phyloP scores from a whole-genome alignment of 208 protist genomes.

The Acanthamoeba sp. region DNA sequence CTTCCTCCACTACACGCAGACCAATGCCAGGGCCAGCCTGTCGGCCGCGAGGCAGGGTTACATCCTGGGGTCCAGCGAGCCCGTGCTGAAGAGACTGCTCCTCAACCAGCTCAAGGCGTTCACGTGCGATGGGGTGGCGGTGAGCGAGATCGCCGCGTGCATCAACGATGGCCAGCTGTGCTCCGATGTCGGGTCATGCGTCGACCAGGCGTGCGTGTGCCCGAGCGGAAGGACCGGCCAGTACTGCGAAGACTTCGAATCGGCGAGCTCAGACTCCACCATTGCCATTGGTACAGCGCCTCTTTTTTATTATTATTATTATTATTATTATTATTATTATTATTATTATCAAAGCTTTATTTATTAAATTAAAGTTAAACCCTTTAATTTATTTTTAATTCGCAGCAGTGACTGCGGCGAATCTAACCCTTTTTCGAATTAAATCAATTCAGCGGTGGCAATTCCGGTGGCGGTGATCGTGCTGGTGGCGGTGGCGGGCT shows the following conservation, averaged over 20 bases:
- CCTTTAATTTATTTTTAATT: neutral
- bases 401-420: neutral
- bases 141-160: neutral
- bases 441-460: neutral
- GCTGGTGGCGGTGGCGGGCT: neutral
- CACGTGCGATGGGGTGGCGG: neutral
- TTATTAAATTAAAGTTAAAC: no score
- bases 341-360: no score
- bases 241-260: neutral
- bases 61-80: neutral
- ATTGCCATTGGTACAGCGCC: neutral
- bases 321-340: no score
- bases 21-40: neutral
- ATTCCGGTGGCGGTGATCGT: neutral
- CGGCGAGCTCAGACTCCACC: neutral
- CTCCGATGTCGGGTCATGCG: neutral
- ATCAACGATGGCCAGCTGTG: neutral
- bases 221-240: neutral
- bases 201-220: neutral
- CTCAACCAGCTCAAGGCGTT: neutral
- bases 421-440: neutral
- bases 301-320: no score
- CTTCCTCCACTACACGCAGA: conserved; percentile 1
- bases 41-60: neutral
- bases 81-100: neutral